Conservation (phyloP, 257 asterid genomes). For the Nicotiana tomentosiformis region DNA sequence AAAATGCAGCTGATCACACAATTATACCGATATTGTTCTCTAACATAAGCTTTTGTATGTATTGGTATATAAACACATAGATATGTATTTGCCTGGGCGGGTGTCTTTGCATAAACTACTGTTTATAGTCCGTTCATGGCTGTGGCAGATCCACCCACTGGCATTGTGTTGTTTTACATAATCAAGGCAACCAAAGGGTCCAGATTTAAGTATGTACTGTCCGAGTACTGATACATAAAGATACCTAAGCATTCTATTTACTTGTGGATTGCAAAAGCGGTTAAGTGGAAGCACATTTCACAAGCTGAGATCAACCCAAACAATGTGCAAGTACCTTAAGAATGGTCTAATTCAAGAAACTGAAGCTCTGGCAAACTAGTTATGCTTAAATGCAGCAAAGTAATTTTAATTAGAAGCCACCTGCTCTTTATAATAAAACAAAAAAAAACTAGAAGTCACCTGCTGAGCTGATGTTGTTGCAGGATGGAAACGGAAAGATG, state of each 20-base stretch:
- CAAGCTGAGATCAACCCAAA: not conserved
- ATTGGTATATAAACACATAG: not conserved
- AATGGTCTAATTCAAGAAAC: not conserved
- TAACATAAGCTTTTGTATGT: not conserved
- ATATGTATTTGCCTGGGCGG: not conserved
- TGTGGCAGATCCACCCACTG: not conserved
- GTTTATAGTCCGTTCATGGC: not conserved
- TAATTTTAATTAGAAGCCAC: slow-evolving; percentile 21
- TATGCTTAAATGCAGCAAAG: not conserved
- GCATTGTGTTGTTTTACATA: not conserved
- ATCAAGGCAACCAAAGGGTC: not conserved
- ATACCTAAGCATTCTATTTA: not conserved
- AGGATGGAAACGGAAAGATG: slow-evolving; percentile 26
- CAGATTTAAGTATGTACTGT: not conserved
- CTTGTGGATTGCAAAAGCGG: not conserved
- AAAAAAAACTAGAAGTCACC: slow-evolving; percentile 25
- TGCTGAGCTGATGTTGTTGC: slow-evolving; percentile 44
- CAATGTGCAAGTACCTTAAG: not conserved
- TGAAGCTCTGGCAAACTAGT: not conserved
- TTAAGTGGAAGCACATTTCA: not conserved
- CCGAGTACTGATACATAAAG: not conserved
- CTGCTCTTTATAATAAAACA: slow-evolving; percentile 21
- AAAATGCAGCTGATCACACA: not conserved
- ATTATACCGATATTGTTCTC: not conserved
- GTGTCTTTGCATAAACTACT: not conserved